Conservation (phyloP, 805 yeast species). For the Priceomyces castillae region DNA sequence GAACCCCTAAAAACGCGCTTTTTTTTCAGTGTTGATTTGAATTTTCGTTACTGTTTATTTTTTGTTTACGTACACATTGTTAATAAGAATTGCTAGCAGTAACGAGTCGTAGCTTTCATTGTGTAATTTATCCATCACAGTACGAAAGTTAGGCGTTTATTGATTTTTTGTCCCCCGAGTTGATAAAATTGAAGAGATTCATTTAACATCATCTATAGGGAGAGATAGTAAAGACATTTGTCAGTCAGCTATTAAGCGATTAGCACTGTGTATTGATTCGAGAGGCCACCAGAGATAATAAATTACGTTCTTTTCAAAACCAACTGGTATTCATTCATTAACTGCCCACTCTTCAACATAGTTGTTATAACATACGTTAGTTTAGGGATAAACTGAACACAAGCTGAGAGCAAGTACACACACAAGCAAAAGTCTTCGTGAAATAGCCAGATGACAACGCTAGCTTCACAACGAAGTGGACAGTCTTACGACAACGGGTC, state of each 20-base stretch:
- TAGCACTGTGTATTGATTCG: slow-evolving; percentile 1
- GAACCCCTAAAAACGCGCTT: not conserved
- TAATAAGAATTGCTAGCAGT: not conserved
- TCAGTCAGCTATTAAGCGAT: not conserved
- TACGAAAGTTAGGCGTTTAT: not conserved
- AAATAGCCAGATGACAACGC: slow-evolving; percentile 18
- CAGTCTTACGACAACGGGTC: slow-evolving; percentile 14
- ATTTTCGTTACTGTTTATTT: not conserved
- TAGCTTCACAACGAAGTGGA: slow-evolving; percentile 21
- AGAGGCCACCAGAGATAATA: not conserved
- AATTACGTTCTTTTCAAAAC: slow-evolving; percentile 3
- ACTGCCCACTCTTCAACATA: not conserved
- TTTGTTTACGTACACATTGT: slow-evolving; percentile 1
- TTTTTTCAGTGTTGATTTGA: not conserved
- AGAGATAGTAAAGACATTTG: not conserved
- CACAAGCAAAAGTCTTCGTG: not conserved
- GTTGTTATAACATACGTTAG: not conserved
- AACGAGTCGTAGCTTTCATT: not conserved
- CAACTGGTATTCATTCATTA: slow-evolving; percentile 10
- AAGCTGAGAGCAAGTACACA: not conserved
- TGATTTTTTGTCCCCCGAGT: not conserved
- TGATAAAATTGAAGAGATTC: not conserved
- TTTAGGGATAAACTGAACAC: not conserved
- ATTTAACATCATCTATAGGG: not conserved
- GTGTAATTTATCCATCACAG: not conserved